Conservation (phyloP, 176 grass and related monocot genomes). For the Aegilops bicornis region DNA sequence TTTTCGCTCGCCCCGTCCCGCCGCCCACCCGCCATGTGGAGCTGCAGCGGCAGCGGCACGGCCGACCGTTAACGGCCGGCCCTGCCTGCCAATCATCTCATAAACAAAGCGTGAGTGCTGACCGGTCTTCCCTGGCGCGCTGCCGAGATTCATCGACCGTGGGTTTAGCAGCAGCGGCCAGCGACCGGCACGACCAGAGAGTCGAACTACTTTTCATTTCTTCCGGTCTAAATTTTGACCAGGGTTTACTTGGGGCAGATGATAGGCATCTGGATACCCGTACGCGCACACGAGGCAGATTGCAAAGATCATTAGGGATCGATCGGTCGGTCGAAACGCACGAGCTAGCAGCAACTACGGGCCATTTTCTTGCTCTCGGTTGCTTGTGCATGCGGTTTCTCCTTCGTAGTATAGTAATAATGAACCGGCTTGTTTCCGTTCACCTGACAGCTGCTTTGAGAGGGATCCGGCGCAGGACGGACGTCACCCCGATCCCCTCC, state of each 20-base stretch:
- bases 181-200: neutral
- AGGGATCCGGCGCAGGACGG: neutral
- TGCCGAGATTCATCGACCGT: neutral
- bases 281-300: too few relatives aligned
- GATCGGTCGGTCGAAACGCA: neutral
- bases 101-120: neutral
- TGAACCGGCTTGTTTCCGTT: neutral
- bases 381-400: neutral
- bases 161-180: neutral
- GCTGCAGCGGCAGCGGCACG: neutral
- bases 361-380: too few relatives aligned
- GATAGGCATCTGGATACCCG: too few relatives aligned
- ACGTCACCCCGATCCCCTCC: neutral
- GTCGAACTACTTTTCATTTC: neutral
- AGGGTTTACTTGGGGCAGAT: neutral
- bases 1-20: neutral
- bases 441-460: neutral
- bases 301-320: neutral
- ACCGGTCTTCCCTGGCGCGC: constrained; percentile 7
- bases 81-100: neutral
- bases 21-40: constrained; percentile 17
- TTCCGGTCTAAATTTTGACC: neutral
- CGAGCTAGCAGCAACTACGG: too few relatives aligned
- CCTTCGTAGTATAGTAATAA: neutral
- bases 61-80: constrained; percentile 39